Conservation (phyloP, 1,284 basidiomycete species). For the Malassezia slooffiae region DNA sequence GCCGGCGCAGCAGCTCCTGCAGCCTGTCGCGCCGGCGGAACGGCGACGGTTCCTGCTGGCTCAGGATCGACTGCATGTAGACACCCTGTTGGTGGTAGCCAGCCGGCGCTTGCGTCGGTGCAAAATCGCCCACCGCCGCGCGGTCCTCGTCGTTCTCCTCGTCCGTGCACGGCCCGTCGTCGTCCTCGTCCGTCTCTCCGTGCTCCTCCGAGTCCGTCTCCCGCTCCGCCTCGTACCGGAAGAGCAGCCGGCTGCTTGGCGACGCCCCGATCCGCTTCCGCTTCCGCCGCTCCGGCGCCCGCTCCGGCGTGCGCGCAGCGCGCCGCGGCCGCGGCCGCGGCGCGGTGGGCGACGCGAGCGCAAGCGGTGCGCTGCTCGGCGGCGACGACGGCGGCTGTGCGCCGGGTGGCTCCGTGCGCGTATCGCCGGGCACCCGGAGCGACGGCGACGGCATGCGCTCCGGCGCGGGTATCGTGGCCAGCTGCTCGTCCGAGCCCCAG, state of each 20-base stretch:
- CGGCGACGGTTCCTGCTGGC: slow-evolving; percentile 24
- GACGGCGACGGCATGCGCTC: too few species aligned
- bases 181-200: slow-evolving; percentile 49
- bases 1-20: slow-evolving; percentile 16
- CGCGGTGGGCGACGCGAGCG: too few species aligned
- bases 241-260: slow-evolving; percentile 51
- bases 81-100: slow-evolving; percentile 50
- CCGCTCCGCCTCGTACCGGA: slow-evolving; percentile 60
- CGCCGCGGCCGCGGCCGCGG: too few species aligned
- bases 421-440: too few species aligned
- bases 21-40: slow-evolving; percentile 29
- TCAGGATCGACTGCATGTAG: slow-evolving; percentile 39
- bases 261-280: slow-evolving; percentile 33
- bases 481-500: too few species aligned
- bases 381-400: slow-evolving; percentile 3
- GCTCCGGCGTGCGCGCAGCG: too few species aligned
- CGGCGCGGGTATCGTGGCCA: too few species aligned
- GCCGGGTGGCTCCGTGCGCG: too few species aligned
- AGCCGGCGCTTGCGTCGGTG: slow-evolving; percentile 60
- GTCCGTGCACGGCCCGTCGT: slow-evolving; percentile 49
- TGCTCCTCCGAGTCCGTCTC: slow-evolving; percentile 64
- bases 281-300: slow-evolving; percentile 13
- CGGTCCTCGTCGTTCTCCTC: slow-evolving; percentile 57
- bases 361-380: background rate
- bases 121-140: slow-evolving; percentile 54